These are phyloP conservation scores for Centella asiatica DNA, from an alignment of 129 eudicot genomes.

Conservation along the genomic window DNA sequence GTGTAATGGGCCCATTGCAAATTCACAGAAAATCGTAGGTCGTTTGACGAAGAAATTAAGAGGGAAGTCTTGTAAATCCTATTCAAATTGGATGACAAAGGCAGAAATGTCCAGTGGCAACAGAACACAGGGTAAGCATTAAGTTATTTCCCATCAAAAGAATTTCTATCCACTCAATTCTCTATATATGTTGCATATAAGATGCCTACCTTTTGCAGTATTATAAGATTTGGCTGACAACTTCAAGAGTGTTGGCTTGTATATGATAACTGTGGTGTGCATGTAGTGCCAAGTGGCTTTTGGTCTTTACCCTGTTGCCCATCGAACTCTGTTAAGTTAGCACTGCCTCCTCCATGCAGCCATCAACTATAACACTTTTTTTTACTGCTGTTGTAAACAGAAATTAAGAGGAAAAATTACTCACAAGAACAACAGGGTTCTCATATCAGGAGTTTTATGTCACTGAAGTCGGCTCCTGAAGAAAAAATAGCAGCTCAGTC, in stretches of 20 bases:
- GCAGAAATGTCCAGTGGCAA: constrained; percentile 12
- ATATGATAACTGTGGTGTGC: neutral
- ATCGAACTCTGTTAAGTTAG: neutral
- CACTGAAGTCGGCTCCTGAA: constrained; percentile 70
- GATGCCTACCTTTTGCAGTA: neutral
- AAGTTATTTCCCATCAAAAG: neutral
- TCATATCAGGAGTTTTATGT: constrained; percentile 45
- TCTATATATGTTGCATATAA: neutral
- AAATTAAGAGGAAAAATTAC: constrained; percentile 23
- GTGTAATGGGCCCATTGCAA: constrained; percentile 17
- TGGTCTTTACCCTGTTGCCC: neutral
- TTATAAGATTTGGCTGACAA: neutral
- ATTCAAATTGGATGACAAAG: constrained; percentile 6
- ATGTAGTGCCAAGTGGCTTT: neutral
- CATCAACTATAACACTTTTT: neutral
- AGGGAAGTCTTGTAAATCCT: constrained; percentile 22
- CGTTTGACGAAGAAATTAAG: constrained; percentile 32
- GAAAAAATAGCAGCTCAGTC: constrained; percentile 78
- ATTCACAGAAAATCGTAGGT: constrained; percentile 30
- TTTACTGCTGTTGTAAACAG: constrained; percentile 16
- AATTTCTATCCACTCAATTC: neutral
- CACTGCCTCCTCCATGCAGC: neutral
- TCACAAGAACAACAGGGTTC: constrained; percentile 41
- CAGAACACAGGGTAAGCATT: constrained; percentile 38
- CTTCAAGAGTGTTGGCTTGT: neutral